Percentiles rank a stretch among this genome's conserved stretches.
Evolutionary conservation across 768 basidiomycete species (phyloP).

Genomic region (Tylopilus sp.): DNA sequence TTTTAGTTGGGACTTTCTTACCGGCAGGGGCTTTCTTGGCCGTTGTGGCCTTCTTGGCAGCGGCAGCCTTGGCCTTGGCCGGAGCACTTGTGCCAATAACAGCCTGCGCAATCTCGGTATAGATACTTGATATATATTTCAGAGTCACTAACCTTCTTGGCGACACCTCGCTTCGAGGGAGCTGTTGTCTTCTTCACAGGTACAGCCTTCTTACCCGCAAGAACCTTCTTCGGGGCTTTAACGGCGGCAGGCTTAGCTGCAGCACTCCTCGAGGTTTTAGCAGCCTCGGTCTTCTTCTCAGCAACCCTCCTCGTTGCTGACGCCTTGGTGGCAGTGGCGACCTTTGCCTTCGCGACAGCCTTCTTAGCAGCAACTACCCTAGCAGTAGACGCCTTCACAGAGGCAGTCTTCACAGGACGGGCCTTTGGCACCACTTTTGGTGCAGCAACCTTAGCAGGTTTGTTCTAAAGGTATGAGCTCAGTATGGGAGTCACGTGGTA

Average conservation of each 20-base stretch:
- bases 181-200: conserved; percentile 39
- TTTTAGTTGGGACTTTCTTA: conserved; percentile 26
- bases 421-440: conserved; percentile 24
- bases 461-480: conserved; percentile 21
- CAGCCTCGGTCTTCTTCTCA: conserved; percentile 31
- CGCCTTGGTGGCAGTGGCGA: conserved; percentile 28
- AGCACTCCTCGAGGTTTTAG: conserved; percentile 31
- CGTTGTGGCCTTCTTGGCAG: conserved; percentile 33
- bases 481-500: conserved; percentile 23
- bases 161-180: conserved; percentile 47
- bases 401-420: conserved; percentile 28
- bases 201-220: conserved; percentile 31
- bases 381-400: conserved; percentile 21
- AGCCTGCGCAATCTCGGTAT: conserved; percentile 34
- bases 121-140: not conserved
- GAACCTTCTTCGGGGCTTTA: conserved; percentile 32
- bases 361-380: conserved; percentile 27
- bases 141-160: conserved; percentile 60
- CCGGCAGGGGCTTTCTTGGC: conserved; percentile 24
- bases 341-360: conserved; percentile 36
- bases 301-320: conserved; percentile 43
- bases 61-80: conserved; percentile 30
- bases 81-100: conserved; percentile 48
- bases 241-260: conserved; percentile 12
- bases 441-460: conserved; percentile 31